Evolutionary conservation across 148 eudicot species (phyloP).

Genomic region (Amaranthus palmeri): DNA sequence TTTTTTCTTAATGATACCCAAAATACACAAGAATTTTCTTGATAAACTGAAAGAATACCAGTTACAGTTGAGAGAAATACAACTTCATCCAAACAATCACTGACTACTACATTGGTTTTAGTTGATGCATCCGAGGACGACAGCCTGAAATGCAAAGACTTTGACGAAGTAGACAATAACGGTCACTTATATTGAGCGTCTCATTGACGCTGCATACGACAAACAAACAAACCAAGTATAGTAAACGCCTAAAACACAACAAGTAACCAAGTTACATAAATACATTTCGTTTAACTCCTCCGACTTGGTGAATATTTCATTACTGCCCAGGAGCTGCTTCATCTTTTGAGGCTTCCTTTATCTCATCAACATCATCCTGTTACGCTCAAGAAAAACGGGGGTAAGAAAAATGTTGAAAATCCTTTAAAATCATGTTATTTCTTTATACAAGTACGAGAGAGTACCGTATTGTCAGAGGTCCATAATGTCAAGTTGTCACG

Average conservation of each 20-base stretch:
- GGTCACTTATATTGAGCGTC: constrained; percentile 1
- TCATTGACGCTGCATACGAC: constrained; percentile 10
- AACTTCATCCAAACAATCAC: constrained; percentile 6
- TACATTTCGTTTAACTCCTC: constrained; percentile 3
- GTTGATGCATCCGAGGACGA: background rate
- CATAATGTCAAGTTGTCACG: constrained; percentile 67
- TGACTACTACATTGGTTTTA: constrained; percentile 6
- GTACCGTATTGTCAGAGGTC: constrained; percentile 60
- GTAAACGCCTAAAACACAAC: constrained; percentile 7
- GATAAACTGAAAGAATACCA: background rate
- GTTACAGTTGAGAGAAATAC: background rate
- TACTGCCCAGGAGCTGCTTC: constrained; percentile 19
- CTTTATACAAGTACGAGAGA: background rate
- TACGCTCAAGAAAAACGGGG: background rate
- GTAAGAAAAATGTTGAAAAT: background rate
- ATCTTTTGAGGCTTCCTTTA: constrained; percentile 29
- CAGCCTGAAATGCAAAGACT: background rate
- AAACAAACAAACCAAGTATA: constrained; percentile 9
- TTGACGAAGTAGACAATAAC: background rate
- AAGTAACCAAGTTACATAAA: constrained; percentile 14
- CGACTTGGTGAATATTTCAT: background rate
- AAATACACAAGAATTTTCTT: background rate
- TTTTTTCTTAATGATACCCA: background rate
- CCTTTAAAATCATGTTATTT: background rate
- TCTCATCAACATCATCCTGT: constrained; percentile 31